Conservation (phyloP, 2,329 filamentous ascomycete species). For the Pseudophaeomoniella oleicola region DNA sequence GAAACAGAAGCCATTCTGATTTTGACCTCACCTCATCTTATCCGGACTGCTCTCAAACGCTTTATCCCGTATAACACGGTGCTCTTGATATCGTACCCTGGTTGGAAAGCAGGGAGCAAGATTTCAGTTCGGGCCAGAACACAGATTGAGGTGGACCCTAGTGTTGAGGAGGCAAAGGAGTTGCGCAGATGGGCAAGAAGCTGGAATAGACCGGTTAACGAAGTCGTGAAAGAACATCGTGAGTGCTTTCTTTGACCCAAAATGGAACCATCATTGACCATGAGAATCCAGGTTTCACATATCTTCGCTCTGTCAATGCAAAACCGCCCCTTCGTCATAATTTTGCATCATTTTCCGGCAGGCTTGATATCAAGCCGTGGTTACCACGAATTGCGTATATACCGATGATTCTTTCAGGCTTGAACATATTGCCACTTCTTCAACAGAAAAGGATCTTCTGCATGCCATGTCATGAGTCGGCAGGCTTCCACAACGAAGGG, state of each 20-base stretch:
- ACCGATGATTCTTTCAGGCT: neutral
- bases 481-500: no score
- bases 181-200: slow-evolving; percentile 27
- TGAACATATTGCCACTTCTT: neutral
- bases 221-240: slow-evolving; percentile 22
- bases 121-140: slow-evolving; percentile 26
- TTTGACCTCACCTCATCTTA: slow-evolving; percentile 24
- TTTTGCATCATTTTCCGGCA: neutral
- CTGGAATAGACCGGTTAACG: slow-evolving; percentile 30
- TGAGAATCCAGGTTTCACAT: neutral
- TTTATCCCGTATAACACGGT: slow-evolving; percentile 26
- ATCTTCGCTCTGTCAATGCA: neutral
- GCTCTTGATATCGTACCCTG: slow-evolving; percentile 25
- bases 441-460: neutral
- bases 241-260: slow-evolving; percentile 5
- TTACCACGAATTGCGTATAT: neutral
- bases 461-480: slow-evolving; percentile 15
- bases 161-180: slow-evolving; percentile 28
- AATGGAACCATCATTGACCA: neutral
- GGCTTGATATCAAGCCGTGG: neutral
- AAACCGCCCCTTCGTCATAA: slow-evolving; percentile 1
- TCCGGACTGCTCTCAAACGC: slow-evolving; percentile 17
- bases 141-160: slow-evolving; percentile 32
- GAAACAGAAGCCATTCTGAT: slow-evolving; percentile 32
- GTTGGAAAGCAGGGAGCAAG: slow-evolving; percentile 19